Percentiles rank a stretch among this genome's conserved stretches.
Evolutionary conservation across 345 rosid species (phyloP).

Genomic region (Reutealis trisperma): DNA sequence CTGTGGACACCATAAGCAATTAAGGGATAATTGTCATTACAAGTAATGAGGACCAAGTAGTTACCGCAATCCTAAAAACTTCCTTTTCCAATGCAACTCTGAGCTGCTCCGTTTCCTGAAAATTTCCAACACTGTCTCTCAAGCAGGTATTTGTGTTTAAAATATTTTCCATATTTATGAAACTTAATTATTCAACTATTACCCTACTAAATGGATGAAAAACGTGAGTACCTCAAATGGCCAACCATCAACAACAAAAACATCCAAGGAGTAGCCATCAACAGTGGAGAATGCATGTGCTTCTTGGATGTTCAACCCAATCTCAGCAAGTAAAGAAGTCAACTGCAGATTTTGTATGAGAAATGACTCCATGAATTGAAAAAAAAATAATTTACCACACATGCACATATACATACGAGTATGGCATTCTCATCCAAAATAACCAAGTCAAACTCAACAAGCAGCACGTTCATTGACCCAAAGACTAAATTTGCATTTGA

Average conservation of each 20-base stretch:
- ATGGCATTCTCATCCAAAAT: neutral
- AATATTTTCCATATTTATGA: conserved; percentile 7
- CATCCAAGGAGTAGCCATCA: conserved; percentile 94
- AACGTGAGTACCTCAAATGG: conserved; percentile 74
- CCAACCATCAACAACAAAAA: conserved; percentile 99
- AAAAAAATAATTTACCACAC: neutral
- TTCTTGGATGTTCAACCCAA: conserved; percentile 96
- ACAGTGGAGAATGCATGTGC: conserved; percentile 95
- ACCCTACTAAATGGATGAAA: neutral
- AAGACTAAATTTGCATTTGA: neutral
- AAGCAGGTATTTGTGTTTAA: conserved; percentile 14
- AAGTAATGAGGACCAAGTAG: conserved; percentile 2
- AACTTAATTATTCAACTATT: neutral
- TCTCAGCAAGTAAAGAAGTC: conserved; percentile 84
- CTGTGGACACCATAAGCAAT: neutral
- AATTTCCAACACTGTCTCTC: conserved; percentile 30
- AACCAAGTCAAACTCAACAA: neutral
- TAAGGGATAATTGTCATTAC: conserved; percentile 1
- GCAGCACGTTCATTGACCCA: neutral
- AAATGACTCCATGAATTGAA: conserved; percentile 11
- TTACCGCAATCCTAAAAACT: conserved; percentile 75
- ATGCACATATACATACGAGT: neutral
- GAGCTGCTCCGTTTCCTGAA: conserved; percentile 81
- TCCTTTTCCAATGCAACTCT: conserved; percentile 71
- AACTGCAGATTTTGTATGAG: conserved; percentile 52